Conservation (phyloP, 306 rosid species). For the Neltuma alba region DNA sequence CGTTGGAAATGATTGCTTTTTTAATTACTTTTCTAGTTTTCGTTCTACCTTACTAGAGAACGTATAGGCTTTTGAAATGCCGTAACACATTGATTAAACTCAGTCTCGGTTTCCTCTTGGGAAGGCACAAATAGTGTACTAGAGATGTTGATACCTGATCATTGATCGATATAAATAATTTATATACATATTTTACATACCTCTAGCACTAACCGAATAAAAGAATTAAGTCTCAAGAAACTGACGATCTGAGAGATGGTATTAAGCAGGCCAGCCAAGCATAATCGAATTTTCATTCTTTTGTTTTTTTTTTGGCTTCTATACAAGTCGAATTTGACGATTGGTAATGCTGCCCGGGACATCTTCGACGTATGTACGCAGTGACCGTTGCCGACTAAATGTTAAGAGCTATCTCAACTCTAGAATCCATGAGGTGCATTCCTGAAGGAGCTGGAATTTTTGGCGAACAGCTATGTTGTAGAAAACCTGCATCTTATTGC, state of each 20-base stretch:
- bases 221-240: neutral
- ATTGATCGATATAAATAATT: neutral
- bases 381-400: neutral
- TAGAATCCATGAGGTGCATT: conserved; percentile 80
- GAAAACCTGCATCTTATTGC: conserved; percentile 64
- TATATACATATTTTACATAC: neutral
- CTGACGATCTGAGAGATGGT: neutral
- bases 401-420: conserved; percentile 38
- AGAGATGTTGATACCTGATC: neutral
- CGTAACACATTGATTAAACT: neutral
- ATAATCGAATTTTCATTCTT: neutral
- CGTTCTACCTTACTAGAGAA: neutral
- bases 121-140: neutral
- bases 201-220: neutral
- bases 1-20: neutral
- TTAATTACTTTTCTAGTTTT: neutral
- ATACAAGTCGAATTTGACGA: neutral
- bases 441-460: conserved; percentile 83
- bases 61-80: neutral
- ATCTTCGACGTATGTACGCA: neutral
- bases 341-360: neutral
- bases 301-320: conserved; percentile 1
- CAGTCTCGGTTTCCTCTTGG: neutral
- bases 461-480: conserved; percentile 68
- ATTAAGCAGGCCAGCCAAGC: neutral